Evolutionary conservation across 139 green algal species (phyloP), one percentile per base, ranked within the genome.

Genomic region (Parachlorella kessleri): DNA sequence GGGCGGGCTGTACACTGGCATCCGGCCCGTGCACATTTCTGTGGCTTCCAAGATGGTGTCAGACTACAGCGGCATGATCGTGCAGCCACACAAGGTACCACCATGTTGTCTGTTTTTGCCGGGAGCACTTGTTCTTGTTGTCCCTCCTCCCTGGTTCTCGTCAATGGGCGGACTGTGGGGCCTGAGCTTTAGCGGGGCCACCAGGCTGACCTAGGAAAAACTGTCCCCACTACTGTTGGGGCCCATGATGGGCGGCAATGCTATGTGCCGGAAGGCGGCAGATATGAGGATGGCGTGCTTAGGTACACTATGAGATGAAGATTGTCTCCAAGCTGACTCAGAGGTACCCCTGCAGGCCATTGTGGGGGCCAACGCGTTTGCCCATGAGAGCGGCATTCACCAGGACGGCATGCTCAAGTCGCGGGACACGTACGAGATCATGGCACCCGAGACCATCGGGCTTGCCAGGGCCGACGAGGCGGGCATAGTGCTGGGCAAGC

Each of bases 341-440:
- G n/a, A n/a, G n/a, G n/a, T n/a, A 59, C 36, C 5, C 0, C 8
- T 39, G 55, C 72, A 88, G 83, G 97, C 97, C 21, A 99, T 99
- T 70, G 97, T 99, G 74, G 97, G 97, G n/a, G 95, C 96, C 40
- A 99, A 99, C 79, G 97, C 97, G 0, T 99, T 99, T 79, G 90
- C 93, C 23, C 97, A 99, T 85, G 97, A 98, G 86, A 93, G 77
- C 40, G 97, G 97, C 55, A 99, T 99, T 73, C 97, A 99, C 86
- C 96, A 99, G 89, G 93, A 95, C 66, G 88, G 86, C 75, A 91
- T 94, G 89, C 84, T 91, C 9, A 94, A 93, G 63, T 85, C 66
- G 65, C 87, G 86, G 72, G 75, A 83, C 21, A 96, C 94, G 42
- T 99, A 99, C 79, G 96, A 99, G 86, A 99, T 99, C 91, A 99